A percentile compares a stretch with the other conserved stretches of the same genome.
phyloP scores from a whole-genome alignment of 352 stramenopile species.

The Phytophthora ramorum region DNA sequence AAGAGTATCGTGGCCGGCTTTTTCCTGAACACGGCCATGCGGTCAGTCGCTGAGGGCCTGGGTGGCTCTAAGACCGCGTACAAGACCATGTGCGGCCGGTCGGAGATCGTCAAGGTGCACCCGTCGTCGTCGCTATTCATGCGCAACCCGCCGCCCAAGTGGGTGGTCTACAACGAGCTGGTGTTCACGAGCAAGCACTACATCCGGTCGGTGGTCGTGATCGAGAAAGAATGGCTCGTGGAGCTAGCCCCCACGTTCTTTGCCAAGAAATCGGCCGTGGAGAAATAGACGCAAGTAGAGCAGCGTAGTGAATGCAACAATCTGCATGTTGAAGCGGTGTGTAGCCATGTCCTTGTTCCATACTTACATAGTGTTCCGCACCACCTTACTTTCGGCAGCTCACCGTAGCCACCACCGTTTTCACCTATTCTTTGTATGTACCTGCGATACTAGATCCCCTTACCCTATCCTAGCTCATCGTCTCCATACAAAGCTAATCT shows the following conservation, averaged over 20 bases:
- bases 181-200: slow-evolving; percentile 94
- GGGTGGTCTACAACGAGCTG: slow-evolving; percentile 90
- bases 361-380: not conserved
- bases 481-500: slow-evolving; percentile 7
- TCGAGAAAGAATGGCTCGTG: slow-evolving; percentile 91
- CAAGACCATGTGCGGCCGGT: slow-evolving; percentile 87
- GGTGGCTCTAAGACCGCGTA: slow-evolving; percentile 82
- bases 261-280: slow-evolving; percentile 52
- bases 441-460: slow-evolving; percentile 21
- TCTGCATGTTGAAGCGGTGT: slow-evolving; percentile 12
- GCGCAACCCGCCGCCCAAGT: slow-evolving; percentile 88
- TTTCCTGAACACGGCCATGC: slow-evolving; percentile 91
- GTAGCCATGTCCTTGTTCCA: slow-evolving; percentile 13
- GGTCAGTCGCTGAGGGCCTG: slow-evolving; percentile 74
- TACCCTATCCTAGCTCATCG: slow-evolving; percentile 18
- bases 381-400: slow-evolving; percentile 9
- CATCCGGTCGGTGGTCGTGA: slow-evolving; percentile 86
- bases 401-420: slow-evolving; percentile 13
- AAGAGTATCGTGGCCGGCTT: slow-evolving; percentile 90
- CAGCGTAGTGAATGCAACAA: slow-evolving; percentile 1
- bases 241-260: slow-evolving; percentile 89
- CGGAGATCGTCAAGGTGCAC: slow-evolving; percentile 89
- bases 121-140: slow-evolving; percentile 90
- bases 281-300: slow-evolving; percentile 24
- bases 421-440: slow-evolving; percentile 38